phyloP scores from a whole-genome alignment of 1,284 basidiomycete genomes.

The Pseudomicrostroma phylloplanum region DNA sequence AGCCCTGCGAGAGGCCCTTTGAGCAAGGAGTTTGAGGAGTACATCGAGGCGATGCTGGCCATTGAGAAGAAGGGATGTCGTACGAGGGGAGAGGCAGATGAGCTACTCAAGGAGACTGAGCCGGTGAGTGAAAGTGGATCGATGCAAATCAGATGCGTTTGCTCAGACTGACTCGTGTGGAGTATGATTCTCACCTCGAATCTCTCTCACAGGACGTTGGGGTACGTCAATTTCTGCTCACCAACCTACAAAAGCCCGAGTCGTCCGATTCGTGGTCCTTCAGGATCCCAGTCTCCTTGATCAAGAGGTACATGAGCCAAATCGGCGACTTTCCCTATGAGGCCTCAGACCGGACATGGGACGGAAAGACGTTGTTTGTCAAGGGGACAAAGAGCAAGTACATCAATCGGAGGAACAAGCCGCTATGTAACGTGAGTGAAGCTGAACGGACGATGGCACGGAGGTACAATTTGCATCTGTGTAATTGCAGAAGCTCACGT shows the following conservation, averaged over 20 bases:
- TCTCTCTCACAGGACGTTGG: slow-evolving; percentile 56
- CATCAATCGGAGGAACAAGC: slow-evolving; percentile 64
- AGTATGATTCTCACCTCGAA: background rate
- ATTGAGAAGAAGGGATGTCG: slow-evolving; percentile 60
- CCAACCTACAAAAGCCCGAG: slow-evolving; percentile 61
- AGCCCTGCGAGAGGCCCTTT: slow-evolving; percentile 63
- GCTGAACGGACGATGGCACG: too few relatives aligned
- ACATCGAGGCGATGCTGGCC: slow-evolving; percentile 65
- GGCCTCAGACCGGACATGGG: slow-evolving; percentile 57
- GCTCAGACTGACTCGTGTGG: background rate
- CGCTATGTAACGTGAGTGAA: slow-evolving; percentile 50
- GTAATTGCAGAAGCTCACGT: too few relatives aligned
- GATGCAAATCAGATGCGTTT: background rate
- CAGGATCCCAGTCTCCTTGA: slow-evolving; percentile 65
- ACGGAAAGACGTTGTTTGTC: slow-evolving; percentile 59
- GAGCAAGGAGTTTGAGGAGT: slow-evolving; percentile 59
- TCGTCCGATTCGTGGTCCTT: slow-evolving; percentile 57
- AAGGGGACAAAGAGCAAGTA: slow-evolving; percentile 65
- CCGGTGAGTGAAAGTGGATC: slow-evolving; percentile 13
- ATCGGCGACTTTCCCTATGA: slow-evolving; percentile 68
- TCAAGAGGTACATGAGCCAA: slow-evolving; percentile 61
- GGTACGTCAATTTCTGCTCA: slow-evolving; percentile 71
- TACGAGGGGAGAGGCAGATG: slow-evolving; percentile 63
- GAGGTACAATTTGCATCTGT: too few relatives aligned
- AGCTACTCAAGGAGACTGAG: slow-evolving; percentile 62